These are phyloP conservation scores for Besnoitia besnoiti DNA, from an alignment of 169 alveolate species.

Conservation along the genomic window DNA sequence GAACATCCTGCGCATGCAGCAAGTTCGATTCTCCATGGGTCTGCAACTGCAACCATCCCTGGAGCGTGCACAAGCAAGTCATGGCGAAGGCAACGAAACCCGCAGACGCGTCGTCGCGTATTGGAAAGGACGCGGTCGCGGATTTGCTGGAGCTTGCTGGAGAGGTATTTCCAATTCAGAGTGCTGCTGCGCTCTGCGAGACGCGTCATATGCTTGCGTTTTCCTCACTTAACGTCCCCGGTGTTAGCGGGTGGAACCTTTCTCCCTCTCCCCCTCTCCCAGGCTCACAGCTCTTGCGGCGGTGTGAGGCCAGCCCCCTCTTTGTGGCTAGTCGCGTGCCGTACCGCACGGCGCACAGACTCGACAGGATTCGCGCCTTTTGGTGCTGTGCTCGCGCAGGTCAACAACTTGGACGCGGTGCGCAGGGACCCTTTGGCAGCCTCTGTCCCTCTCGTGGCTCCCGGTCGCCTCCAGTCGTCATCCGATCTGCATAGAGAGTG, in stretches of 20 bases:
- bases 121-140: neutral
- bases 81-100: neutral
- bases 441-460: neutral
- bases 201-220: too few relatives aligned
- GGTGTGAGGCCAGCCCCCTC: too few relatives aligned
- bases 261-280: too few relatives aligned
- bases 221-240: too few relatives aligned
- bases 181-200: too few relatives aligned
- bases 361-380: too few relatives aligned
- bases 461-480: neutral
- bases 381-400: neutral
- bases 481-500: neutral
- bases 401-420: slow-evolving; percentile 12
- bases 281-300: too few relatives aligned
- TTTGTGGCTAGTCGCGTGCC: too few relatives aligned
- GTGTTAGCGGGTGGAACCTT: too few relatives aligned
- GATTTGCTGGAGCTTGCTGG: neutral
- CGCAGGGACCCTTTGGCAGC: slow-evolving; percentile 16
- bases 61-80: slow-evolving; percentile 24
- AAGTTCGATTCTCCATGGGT: slow-evolving; percentile 55
- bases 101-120: neutral
- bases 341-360: too few relatives aligned
- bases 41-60: slow-evolving; percentile 52
- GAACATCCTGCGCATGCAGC: slow-evolving; percentile 9
- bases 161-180: slow-evolving; percentile 7